Conservation (phyloP, 108 stramenopile genomes). For the Pseudonitzschia delicatissima region DNA sequence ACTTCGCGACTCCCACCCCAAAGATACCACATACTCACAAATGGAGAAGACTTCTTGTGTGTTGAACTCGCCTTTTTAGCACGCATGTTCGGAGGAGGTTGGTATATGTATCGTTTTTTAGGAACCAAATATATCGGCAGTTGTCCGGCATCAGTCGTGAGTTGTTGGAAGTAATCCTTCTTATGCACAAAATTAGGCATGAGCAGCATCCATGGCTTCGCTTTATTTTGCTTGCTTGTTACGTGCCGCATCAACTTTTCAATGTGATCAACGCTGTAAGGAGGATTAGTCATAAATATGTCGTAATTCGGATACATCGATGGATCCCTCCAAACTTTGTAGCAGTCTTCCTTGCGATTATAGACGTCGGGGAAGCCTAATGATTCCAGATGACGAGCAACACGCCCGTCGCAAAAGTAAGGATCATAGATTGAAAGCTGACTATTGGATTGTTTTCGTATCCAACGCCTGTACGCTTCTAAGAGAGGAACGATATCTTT, state of each 20-base stretch:
- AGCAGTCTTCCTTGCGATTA: slow-evolving; percentile 84
- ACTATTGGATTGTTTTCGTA: neutral
- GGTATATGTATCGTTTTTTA: slow-evolving; percentile 83
- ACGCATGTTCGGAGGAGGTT: slow-evolving; percentile 81
- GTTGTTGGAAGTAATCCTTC: slow-evolving; percentile 67
- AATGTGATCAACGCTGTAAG: slow-evolving; percentile 78
- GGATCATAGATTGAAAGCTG: slow-evolving; percentile 89
- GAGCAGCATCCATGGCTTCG: slow-evolving; percentile 64
- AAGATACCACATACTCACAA: slow-evolving; percentile 87
- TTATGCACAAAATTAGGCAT: slow-evolving; percentile 86
- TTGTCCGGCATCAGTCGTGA: slow-evolving; percentile 20
- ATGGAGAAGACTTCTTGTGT: slow-evolving; percentile 88
- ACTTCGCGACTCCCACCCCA: slow-evolving; percentile 65
- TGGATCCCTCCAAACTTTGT: slow-evolving; percentile 52
- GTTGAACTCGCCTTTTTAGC: slow-evolving; percentile 72
- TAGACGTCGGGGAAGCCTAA: slow-evolving; percentile 90
- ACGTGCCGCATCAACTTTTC: slow-evolving; percentile 72
- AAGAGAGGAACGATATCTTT: slow-evolving; percentile 80
- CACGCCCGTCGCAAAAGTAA: slow-evolving; percentile 95
- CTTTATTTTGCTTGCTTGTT: slow-evolving; percentile 37
- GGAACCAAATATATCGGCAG: slow-evolving; percentile 84
- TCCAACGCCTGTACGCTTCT: slow-evolving; percentile 30
- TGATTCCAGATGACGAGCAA: slow-evolving; percentile 57
- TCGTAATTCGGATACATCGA: slow-evolving; percentile 65
- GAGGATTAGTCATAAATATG: slow-evolving; percentile 84